A percentile compares a stretch with the other conserved stretches of the same genome.
Conservation (phyloP, 2,329 filamentous ascomycete species). For the Xylariaceae sp. region DNA sequence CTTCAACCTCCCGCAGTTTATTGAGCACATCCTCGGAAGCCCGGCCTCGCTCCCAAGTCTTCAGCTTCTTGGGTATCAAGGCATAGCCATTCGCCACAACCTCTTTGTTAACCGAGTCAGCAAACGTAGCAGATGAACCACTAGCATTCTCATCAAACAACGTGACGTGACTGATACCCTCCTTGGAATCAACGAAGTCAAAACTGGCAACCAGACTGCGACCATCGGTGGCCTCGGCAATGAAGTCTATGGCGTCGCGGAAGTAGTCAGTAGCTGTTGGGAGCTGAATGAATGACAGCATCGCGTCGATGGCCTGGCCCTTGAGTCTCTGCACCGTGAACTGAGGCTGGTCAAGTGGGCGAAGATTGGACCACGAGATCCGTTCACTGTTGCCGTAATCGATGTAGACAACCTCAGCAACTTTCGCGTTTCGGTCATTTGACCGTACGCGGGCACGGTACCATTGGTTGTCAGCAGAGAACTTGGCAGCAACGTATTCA, state of each 20-base stretch:
- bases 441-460: conserved; percentile 87
- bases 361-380: conserved; percentile 76
- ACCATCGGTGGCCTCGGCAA: conserved; percentile 68
- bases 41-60: conserved; percentile 74
- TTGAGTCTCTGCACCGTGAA: conserved; percentile 80
- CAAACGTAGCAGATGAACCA: conserved; percentile 44
- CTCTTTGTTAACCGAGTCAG: conserved; percentile 85
- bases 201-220: conserved; percentile 84
- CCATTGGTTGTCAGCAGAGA: conserved; percentile 85
- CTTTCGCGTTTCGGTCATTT: conserved; percentile 86
- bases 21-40: conserved; percentile 66
- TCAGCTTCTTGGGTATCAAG: conserved; percentile 88
- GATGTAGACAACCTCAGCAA: conserved; percentile 86
- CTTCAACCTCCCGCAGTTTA: conserved; percentile 66
- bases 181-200: conserved; percentile 72
- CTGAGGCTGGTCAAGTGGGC: conserved; percentile 70
- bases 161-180: conserved; percentile 79
- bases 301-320: conserved; percentile 80
- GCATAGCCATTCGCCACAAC: conserved; percentile 77
- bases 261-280: conserved; percentile 79
- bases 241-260: conserved; percentile 67
- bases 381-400: conserved; percentile 95
- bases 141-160: conserved; percentile 71
- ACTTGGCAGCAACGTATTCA: conserved; percentile 85
- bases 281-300: conserved; percentile 83